Evolutionary conservation across 441 rosid genomes (phyloP), one percentile per base, ranked within the genome.

Genomic region (Erodium chrysanthum): DNA sequence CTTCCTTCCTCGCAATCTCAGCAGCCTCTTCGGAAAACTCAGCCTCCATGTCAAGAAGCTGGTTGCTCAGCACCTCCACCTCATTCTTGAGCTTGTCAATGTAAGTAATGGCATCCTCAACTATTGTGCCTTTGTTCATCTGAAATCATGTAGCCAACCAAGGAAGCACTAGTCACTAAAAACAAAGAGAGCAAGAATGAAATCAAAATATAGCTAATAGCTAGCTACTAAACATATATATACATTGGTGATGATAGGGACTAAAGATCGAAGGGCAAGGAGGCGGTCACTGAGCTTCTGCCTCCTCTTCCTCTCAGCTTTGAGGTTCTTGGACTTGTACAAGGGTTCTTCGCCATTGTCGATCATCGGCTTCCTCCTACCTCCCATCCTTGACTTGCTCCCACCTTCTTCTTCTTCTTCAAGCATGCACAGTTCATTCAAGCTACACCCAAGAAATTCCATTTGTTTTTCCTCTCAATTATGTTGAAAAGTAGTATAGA

Each of bases 81-180:
- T 78, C 75, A 52, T 59, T 77, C 78, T 84, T 77, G 75, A 90
- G 85, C 77, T 81, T 82, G 71, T 74, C 76, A 35, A 90, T 87
- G 83, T 87, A 90, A 75, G 82, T 80, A 22, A 87, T 83, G 0
- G 98, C 91, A 71, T 90, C 98, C 64, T 84, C 94, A 33, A 92
- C 79, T 61, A 92, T 90, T 21, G 86, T 83, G 2, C 83, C 96
- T 80, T 84, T 87, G 71, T 83, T 90, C 96, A 92, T 88, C 98
- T 92, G 62, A 42, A 7, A 54, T 69, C 60, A 66, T 6, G 40
- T 40, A 35, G 56, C 7, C 12, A 44, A 18, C 4, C 15, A 31
- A 33, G 10, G 8, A 2, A 7, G 6, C 54, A 70, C n/a, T 17
- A 67, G 7, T 25, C 9, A n/a, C 5, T 50, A 9, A 54, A 42